These are phyloP conservation scores for Botrytis sinoallii DNA, from an alignment of 2,329 filamentous ascomycete genomes.

Conservation along the genomic window DNA sequence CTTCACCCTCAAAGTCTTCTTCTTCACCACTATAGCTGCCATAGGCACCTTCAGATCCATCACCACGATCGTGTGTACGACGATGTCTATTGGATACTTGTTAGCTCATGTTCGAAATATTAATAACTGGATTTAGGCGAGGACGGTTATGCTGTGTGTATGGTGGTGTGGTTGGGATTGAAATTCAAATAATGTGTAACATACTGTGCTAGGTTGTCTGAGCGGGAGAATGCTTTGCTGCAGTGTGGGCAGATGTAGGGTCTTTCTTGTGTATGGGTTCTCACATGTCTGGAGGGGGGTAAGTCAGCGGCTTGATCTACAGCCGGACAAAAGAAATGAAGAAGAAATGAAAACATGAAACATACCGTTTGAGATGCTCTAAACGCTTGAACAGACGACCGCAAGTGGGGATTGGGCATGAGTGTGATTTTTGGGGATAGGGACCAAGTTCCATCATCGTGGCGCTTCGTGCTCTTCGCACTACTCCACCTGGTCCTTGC, in stretches of 20 bases:
- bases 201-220: conserved; percentile 98
- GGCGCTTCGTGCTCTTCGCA: conserved; percentile 86
- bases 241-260: conserved; percentile 97
- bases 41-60: conserved; percentile 61
- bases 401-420: conserved; percentile 97
- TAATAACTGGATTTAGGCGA: conserved; percentile 21
- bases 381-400: conserved; percentile 97
- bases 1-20: conserved; percentile 78
- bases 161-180: conserved; percentile 17
- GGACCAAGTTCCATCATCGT: conserved; percentile 96
- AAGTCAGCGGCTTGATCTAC: conserved; percentile 47
- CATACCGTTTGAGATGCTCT: conserved; percentile 98
- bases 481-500: conserved; percentile 70
- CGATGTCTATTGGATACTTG: conserved; percentile 51
- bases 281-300: conserved; percentile 73
- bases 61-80: conserved; percentile 78
- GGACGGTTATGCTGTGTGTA: conserved; percentile 39
- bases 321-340: conserved; percentile 32
- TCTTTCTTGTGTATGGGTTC: conserved; percentile 98
- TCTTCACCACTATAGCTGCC: conserved; percentile 64
- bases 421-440: conserved; percentile 97
- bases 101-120: conserved; percentile 29
- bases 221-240: conserved; percentile 98
- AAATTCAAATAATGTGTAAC: conserved; percentile 35
- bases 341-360: conserved; percentile 41